Conservation (phyloP, 225 moss, liverwort and hornwort genomes). For the Straminergon stramineum region DNA sequence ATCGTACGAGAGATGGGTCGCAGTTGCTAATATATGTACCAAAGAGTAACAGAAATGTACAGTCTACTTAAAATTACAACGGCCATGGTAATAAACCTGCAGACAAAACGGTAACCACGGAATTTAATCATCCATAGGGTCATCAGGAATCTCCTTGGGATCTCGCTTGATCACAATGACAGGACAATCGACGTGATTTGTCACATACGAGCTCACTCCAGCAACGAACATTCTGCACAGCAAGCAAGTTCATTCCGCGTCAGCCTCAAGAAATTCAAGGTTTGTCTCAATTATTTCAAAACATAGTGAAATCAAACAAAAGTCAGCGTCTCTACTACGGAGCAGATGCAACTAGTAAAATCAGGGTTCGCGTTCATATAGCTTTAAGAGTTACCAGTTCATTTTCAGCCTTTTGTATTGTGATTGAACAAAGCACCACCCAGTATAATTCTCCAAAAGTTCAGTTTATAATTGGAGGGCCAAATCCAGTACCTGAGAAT, state of each 20-base stretch:
- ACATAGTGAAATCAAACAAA: neutral
- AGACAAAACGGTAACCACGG: neutral
- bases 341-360: neutral
- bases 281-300: neutral
- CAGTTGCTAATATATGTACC: neutral
- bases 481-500: neutral
- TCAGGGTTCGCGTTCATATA: neutral
- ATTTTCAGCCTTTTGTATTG: neutral
- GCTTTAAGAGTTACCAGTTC: neutral
- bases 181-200: constrained; percentile 56
- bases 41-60: neutral
- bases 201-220: constrained; percentile 59
- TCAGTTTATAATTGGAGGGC: neutral
- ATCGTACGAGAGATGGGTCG: neutral
- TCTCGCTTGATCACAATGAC: constrained; percentile 70
- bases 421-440: neutral
- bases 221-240: constrained; percentile 69
- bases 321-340: neutral
- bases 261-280: neutral
- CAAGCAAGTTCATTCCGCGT: neutral
- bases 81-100: too few species aligned
- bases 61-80: neutral
- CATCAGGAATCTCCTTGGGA: constrained; percentile 63
- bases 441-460: neutral
- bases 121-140: constrained; percentile 69